Conservation (phyloP, 2,329 filamentous ascomycete species). For the Aspergillus felis region DNA sequence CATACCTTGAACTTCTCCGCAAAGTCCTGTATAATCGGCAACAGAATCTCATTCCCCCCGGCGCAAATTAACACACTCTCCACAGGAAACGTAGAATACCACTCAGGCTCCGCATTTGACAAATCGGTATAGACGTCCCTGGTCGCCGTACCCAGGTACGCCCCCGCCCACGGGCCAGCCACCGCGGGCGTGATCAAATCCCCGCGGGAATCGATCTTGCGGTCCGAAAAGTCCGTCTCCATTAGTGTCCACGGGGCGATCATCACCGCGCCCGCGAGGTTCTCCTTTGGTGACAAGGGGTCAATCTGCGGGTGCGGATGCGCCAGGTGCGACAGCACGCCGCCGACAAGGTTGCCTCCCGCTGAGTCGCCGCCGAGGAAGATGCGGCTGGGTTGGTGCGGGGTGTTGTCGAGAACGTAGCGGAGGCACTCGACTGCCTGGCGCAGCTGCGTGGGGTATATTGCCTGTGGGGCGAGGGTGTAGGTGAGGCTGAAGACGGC, state of each 20-base stretch:
- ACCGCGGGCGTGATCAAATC: constrained; percentile 47
- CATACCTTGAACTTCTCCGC: constrained; percentile 41
- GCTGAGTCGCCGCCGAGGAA: constrained; percentile 44
- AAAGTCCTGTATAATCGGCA: constrained; percentile 54
- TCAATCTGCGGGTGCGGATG: constrained; percentile 56
- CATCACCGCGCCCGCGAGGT: constrained; percentile 50
- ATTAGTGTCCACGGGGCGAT: constrained; percentile 59
- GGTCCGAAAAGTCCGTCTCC: constrained; percentile 41
- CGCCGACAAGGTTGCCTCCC: constrained; percentile 40
- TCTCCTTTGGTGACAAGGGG: constrained; percentile 37
- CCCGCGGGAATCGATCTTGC: constrained; percentile 45
- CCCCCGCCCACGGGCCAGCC: constrained; percentile 44
- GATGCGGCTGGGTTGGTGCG: constrained; percentile 32
- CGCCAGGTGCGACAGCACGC: constrained; percentile 38
- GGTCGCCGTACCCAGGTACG: constrained; percentile 43
- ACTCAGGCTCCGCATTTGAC: constrained; percentile 45
- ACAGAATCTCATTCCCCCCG: constrained; percentile 54
- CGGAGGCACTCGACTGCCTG: constrained; percentile 40
- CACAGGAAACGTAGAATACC: constrained; percentile 52
- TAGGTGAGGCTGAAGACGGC: constrained; percentile 56
- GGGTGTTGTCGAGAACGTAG: constrained; percentile 34
- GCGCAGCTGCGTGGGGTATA: constrained; percentile 42
- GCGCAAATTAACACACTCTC: constrained; percentile 50
- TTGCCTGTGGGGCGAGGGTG: constrained; percentile 48
- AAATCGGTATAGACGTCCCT: constrained; percentile 55